Evolutionary conservation across 108 stramenopile genomes (phyloP), one percentile per base, ranked within the genome.

Genomic region (Skeletonema potamos): DNA sequence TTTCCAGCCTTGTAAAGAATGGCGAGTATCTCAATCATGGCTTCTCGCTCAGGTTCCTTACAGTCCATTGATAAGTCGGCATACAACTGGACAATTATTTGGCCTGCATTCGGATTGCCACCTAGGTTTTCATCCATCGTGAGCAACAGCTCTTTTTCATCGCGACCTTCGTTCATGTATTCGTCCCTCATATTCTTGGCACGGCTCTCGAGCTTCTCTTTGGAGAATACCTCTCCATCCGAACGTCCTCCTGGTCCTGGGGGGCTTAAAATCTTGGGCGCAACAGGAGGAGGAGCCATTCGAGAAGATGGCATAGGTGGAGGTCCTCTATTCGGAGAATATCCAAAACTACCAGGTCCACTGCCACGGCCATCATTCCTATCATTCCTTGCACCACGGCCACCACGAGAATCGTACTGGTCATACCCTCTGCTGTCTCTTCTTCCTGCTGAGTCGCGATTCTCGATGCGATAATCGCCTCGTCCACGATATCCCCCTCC

Each of bases 101-200:
- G 58, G 32, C 84, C 84, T 30, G 85, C 86, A 66, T 87, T 68
- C 0, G 82, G 77, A 20, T 87, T 87, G 22, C 74, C 84, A 58
- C 39, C 54, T 2, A 91, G 57, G 34, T 70, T 64, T 59, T 94
- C 93, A 48, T 90, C 87, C 60, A 89, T 54, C 6, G 89, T 82
- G 9, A 90, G 66, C 20, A 91, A 54, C 0, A 94, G 75, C 59
- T 94, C 93, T 8, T 83, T 75, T 33, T 73, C 69, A 54, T 88
- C 88, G 3, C 61, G 68, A 57, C 66, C 76, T 37, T 89, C 88
- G 39, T 76, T 62, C 73, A 91, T 83, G 71, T 73, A 94, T 57
- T 94, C 93, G 22, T 57, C 34, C 33, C 84, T 72, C 55, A 94
- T 91, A 8, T 72, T 85, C 57, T 82, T 87, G 36, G 89, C 79